These are phyloP conservation scores for Tetrapisispora taiwanensis DNA, from an alignment of 805 yeast species.

Conservation along the genomic window DNA sequence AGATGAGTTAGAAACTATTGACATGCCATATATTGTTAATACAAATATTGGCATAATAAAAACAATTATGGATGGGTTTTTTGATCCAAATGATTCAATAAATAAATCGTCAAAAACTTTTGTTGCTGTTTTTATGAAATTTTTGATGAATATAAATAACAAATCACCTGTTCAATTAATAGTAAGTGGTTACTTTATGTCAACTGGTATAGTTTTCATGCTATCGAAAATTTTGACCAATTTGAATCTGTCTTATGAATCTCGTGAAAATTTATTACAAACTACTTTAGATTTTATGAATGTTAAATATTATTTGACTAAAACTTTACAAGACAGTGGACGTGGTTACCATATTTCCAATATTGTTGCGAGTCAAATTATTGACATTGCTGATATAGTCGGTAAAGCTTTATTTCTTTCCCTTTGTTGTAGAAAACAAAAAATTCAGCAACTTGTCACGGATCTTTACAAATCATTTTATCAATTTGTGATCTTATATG, in stretches of 20 bases:
- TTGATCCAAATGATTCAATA: conserved; percentile 28
- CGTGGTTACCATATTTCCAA: conserved; percentile 12
- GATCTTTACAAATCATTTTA: conserved; percentile 3
- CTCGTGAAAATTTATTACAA: conserved; percentile 28
- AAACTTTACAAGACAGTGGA: conserved; percentile 17
- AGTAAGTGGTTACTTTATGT: conserved; percentile 7
- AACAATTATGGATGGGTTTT: conserved; percentile 30
- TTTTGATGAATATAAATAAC: conserved; percentile 14
- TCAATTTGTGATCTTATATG: conserved; percentile 9
- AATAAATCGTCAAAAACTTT: conserved; percentile 29
- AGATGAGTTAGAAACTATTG: conserved; percentile 3
- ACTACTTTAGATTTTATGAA: conserved; percentile 32
- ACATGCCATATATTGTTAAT: conserved; percentile 6
- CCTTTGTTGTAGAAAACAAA: conserved; percentile 32
- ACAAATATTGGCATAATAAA: conserved; percentile 13
- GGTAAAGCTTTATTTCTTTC: conserved; percentile 43
- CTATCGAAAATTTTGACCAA: conserved; percentile 28
- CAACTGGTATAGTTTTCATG: conserved; percentile 26
- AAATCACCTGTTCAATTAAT: conserved; percentile 6
- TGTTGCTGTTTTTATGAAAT: conserved; percentile 18
- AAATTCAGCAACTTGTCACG: conserved; percentile 7
- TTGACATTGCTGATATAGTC: conserved; percentile 28
- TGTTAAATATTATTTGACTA: conserved; percentile 23
- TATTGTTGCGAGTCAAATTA: conserved; percentile 21
- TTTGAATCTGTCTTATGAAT: conserved; percentile 18